Percentiles rank a stretch among this genome's conserved stretches.
Conservation (phyloP, 768 basidiomycete species). For the Tricholoma hemisulphureum region DNA sequence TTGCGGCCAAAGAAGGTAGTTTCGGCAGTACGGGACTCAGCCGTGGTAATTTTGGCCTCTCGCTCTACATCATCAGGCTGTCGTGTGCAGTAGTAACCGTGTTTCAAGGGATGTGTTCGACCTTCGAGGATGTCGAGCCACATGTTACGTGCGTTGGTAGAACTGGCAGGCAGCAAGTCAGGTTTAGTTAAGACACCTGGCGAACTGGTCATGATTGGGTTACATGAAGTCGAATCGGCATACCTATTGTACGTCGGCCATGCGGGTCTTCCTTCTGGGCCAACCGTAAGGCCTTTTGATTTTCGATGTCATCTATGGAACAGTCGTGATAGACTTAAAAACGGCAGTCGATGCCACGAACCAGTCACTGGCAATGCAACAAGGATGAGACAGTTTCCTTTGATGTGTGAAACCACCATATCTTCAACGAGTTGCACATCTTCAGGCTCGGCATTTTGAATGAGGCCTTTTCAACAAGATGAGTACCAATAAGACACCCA, state of each 20-base stretch:
- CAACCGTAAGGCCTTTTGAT: constrained; percentile 51
- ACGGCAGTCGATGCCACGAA: constrained; percentile 17
- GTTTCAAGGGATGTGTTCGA: constrained; percentile 34
- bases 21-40: constrained; percentile 35
- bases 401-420: constrained; percentile 49
- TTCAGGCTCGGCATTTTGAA: constrained; percentile 46
- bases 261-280: constrained; percentile 45
- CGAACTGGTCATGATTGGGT: neutral
- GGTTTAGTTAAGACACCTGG: constrained; percentile 57
- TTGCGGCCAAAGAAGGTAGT: constrained; percentile 32
- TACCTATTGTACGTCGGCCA: constrained; percentile 54
- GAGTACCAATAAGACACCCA: neutral
- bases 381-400: constrained; percentile 52
- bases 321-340: neutral
- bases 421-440: constrained; percentile 45
- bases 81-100: constrained; percentile 45
- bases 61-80: constrained; percentile 41
- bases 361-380: constrained; percentile 55
- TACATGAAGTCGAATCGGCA: neutral
- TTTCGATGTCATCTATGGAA: constrained; percentile 53
- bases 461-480: constrained; percentile 37
- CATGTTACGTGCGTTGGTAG: constrained; percentile 31
- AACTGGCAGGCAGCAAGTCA: constrained; percentile 42
- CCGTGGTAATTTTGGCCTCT: constrained; percentile 23
- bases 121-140: constrained; percentile 48